These are phyloP conservation scores for Pinus taeda DNA, from an alignment of 75 land plant genomes.

Conservation along the genomic window DNA sequence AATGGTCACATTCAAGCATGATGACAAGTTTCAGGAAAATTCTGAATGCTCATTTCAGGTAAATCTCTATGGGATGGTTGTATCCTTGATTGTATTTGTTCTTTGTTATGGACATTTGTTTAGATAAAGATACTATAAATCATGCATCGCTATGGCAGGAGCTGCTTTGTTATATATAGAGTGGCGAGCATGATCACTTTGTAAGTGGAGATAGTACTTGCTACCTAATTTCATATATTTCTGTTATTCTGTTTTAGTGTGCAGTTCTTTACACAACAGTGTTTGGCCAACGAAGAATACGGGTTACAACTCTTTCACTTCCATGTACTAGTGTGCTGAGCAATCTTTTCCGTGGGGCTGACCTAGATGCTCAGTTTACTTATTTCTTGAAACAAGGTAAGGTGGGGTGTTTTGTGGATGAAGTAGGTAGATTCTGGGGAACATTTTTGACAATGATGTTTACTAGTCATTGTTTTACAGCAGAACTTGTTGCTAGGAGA, in stretches of 20 bases:
- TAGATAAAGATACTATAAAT: not conserved
- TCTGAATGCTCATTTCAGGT: slow-evolving; percentile 97
- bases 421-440: not conserved
- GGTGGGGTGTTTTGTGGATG: not conserved
- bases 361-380: slow-evolving; percentile 92
- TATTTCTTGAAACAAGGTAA: slow-evolving; percentile 91
- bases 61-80: not conserved
- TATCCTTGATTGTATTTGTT: not conserved
- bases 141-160: not conserved
- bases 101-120: not conserved
- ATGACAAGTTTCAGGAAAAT: slow-evolving; percentile 94
- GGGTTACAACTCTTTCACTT: slow-evolving; percentile 83
- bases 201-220: not conserved
- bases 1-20: slow-evolving; percentile 95
- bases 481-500: not conserved
- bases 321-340: slow-evolving; percentile 82
- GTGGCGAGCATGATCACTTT: slow-evolving; percentile 1
- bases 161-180: not conserved
- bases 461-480: slow-evolving; percentile 6
- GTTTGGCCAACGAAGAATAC: slow-evolving; percentile 93
- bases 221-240: not conserved
- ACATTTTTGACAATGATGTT: slow-evolving; percentile 1
- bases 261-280: slow-evolving; percentile 98
- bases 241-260: slow-evolving; percentile 46
- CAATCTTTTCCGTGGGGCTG: slow-evolving; percentile 92